Percentiles rank a stretch among this genome's conserved stretches.
These are phyloP conservation scores for Cladosporium sp. DNA, from an alignment of 2,329 filamentous ascomycete species.

Conservation along the genomic window DNA sequence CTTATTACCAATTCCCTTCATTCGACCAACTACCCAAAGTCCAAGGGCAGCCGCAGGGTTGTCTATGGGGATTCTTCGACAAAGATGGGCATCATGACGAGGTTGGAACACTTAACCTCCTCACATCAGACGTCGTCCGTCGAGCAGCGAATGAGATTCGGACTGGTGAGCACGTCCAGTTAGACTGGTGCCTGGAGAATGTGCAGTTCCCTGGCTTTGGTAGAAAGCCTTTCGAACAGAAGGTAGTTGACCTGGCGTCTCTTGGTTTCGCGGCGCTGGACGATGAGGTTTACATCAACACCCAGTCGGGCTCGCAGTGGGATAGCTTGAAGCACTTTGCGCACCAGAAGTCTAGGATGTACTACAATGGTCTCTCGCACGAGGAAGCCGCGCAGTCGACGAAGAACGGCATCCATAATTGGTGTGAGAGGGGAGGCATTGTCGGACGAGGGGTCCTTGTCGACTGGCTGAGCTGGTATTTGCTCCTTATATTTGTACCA, in stretches of 20 bases:
- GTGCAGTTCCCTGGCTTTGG: slow-evolving; percentile 36
- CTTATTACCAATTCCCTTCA: slow-evolving; percentile 21
- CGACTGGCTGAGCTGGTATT: slow-evolving; percentile 45
- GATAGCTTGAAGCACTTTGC: slow-evolving; percentile 50
- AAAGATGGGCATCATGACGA: slow-evolving; percentile 52
- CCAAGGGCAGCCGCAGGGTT: slow-evolving; percentile 25
- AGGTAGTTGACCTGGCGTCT: slow-evolving; percentile 28
- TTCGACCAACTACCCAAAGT: slow-evolving; percentile 30
- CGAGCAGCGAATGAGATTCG: slow-evolving; percentile 43
- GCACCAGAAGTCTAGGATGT: slow-evolving; percentile 37
- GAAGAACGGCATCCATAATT: slow-evolving; percentile 42
- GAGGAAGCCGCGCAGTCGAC: slow-evolving; percentile 22
- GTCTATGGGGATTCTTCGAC: slow-evolving; percentile 54
- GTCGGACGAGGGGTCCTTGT: slow-evolving; percentile 57
- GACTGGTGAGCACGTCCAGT: slow-evolving; percentile 53
- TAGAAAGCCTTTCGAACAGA: slow-evolving; percentile 31
- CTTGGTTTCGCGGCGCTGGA: slow-evolving; percentile 34
- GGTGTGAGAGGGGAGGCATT: slow-evolving; percentile 53
- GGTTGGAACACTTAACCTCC: slow-evolving; percentile 55
- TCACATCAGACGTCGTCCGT: slow-evolving; percentile 49
- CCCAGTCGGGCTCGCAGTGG: slow-evolving; percentile 58
- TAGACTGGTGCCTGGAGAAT: slow-evolving; percentile 48
- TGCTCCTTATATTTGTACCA: background rate
- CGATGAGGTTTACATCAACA: slow-evolving; percentile 58
- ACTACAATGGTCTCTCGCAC: slow-evolving; percentile 31